Percentiles rank a stretch among this genome's conserved stretches.
Conservation (phyloP, 2,329 filamentous ascomycete genomes). For the Hypoxylon sp. region DNA sequence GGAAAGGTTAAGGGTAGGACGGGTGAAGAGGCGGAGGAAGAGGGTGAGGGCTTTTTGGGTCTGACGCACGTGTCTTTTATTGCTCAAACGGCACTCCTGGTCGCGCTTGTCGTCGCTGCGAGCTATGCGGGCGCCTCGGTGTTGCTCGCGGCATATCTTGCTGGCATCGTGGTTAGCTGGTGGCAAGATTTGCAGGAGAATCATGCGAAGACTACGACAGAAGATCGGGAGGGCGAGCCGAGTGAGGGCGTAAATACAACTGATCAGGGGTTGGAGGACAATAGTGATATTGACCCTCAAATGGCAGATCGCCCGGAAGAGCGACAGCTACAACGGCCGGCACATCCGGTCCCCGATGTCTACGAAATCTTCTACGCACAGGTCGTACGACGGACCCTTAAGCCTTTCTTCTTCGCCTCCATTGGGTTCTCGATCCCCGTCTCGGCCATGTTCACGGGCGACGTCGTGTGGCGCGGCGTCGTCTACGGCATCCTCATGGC, state of each 20-base stretch:
- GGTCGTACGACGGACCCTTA: conserved; percentile 60
- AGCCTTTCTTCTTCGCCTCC: conserved; percentile 76
- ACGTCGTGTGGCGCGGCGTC: conserved; percentile 74
- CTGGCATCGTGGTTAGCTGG: conserved; percentile 67
- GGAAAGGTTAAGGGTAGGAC: background rate
- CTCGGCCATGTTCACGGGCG: conserved; percentile 68
- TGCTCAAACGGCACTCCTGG: conserved; percentile 58
- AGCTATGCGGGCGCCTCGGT: conserved; percentile 69
- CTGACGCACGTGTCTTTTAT: conserved; percentile 50
- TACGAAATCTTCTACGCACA: conserved; percentile 53
- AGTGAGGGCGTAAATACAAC: conserved; percentile 5
- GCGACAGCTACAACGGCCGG: conserved; percentile 4
- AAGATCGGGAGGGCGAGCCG: background rate
- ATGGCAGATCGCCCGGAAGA: background rate
- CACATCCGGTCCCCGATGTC: conserved; percentile 27
- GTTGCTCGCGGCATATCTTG: conserved; percentile 69
- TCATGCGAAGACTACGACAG: background rate
- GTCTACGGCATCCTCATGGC: conserved; percentile 77
- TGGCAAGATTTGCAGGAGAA: conserved; percentile 54
- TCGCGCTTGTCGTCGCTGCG: conserved; percentile 58
- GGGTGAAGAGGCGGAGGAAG: background rate
- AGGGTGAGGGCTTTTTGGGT: conserved; percentile 39
- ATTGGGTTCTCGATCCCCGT: conserved; percentile 84
- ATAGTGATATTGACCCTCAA: background rate
- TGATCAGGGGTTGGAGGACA: background rate